A percentile compares a stretch with the other conserved stretches of the same genome.
Evolutionary conservation across 805 yeast genomes (phyloP).

Genomic region (Blastobotrys chiropterorum): DNA sequence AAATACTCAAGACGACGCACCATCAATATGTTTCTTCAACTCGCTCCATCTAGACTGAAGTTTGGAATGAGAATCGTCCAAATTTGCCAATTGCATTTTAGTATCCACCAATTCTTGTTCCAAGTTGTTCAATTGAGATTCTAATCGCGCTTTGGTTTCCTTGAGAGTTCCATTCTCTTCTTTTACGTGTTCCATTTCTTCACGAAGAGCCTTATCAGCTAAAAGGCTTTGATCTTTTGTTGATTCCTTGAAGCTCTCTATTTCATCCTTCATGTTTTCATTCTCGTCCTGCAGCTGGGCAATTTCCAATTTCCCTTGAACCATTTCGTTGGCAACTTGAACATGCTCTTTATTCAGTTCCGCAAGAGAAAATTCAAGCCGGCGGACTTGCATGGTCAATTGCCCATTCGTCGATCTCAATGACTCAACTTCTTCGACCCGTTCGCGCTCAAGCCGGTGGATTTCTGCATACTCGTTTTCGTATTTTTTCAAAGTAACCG

Average conservation of each 20-base stretch:
- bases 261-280: conserved; percentile 40
- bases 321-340: conserved; percentile 80
- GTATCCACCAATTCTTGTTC: conserved; percentile 37
- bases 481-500: conserved; percentile 65
- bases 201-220: conserved; percentile 10
- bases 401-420: conserved; percentile 62
- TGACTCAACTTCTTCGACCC: conserved; percentile 54
- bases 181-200: conserved; percentile 16
- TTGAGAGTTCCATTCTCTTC: conserved; percentile 47
- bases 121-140: conserved; percentile 43
- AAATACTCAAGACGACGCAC: background rate
- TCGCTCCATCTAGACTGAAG: conserved; percentile 31
- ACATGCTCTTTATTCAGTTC: conserved; percentile 76
- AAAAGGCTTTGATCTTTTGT: conserved; percentile 6
- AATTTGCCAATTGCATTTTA: conserved; percentile 23
- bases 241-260: conserved; percentile 26
- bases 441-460: conserved; percentile 58
- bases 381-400: conserved; percentile 64
- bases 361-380: conserved; percentile 63
- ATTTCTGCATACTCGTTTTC: conserved; percentile 69
- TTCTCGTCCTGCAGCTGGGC: conserved; percentile 77
- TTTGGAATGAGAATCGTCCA: conserved; percentile 25
- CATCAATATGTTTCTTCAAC: conserved; percentile 28
- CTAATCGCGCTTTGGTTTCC: conserved; percentile 60
- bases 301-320: conserved; percentile 64